phyloP scores from a whole-genome alignment of 163 green algal species.

The Scenedesmus sp. region DNA sequence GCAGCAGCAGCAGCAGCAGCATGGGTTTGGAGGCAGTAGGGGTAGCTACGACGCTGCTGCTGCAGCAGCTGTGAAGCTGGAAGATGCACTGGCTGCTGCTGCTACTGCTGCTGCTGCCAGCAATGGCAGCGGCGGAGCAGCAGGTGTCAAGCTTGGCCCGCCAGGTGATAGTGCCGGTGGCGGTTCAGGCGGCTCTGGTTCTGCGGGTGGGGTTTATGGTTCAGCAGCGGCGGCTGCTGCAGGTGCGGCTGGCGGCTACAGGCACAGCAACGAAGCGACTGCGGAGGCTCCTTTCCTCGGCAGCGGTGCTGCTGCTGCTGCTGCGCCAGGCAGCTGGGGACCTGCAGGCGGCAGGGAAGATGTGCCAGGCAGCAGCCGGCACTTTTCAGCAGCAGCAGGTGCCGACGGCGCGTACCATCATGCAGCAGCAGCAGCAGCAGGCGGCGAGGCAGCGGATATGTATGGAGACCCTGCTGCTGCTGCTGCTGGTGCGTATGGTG shows the following conservation, averaged over 20 bases:
- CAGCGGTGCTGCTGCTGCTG: neutral
- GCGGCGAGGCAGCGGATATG: neutral
- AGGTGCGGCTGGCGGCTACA: neutral
- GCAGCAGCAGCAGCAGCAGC: slow-evolving; percentile 6
- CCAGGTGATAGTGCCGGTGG: neutral
- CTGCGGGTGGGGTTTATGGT: neutral
- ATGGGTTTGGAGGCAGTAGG: neutral
- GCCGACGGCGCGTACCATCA: neutral
- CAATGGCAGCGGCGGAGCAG: neutral
- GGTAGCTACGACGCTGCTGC: neutral
- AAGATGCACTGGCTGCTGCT: neutral
- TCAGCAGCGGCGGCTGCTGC: neutral
- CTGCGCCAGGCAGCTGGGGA: neutral
- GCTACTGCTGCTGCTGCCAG: neutral
- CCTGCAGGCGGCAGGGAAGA: neutral
- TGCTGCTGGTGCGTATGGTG: neutral
- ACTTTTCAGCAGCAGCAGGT: neutral
- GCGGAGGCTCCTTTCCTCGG: neutral
- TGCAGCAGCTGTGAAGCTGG: neutral
- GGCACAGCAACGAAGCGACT: neutral
- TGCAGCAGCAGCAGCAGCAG: neutral
- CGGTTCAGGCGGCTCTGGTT: neutral
- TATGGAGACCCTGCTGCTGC: neutral
- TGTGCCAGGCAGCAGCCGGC: neutral
- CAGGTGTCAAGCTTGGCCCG: neutral